Conservation (phyloP, 805 yeast species). For the Lachancea thermotolerans region DNA sequence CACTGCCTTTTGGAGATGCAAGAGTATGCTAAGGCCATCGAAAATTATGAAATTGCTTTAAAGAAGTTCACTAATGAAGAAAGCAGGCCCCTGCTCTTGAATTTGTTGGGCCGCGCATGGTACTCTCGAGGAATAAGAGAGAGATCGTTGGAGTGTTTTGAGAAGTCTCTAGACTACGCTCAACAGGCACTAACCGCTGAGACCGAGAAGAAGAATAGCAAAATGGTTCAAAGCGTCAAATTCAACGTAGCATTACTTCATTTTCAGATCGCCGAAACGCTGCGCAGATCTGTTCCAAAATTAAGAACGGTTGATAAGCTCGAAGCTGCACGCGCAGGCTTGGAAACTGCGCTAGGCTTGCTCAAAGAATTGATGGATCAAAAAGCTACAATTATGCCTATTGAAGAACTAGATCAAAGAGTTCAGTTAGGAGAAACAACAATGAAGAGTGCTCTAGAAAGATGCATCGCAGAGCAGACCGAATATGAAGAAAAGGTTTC, state of each 20-base stretch:
- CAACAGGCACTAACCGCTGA: slow-evolving; percentile 44
- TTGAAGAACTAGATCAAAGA: slow-evolving; percentile 74
- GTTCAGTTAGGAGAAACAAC: slow-evolving; percentile 81
- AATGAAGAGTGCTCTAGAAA: slow-evolving; percentile 61
- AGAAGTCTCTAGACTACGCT: slow-evolving; percentile 57
- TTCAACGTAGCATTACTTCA: slow-evolving; percentile 81
- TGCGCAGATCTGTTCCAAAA: slow-evolving; percentile 53
- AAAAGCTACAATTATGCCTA: slow-evolving; percentile 60
- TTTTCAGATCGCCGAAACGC: slow-evolving; percentile 79
- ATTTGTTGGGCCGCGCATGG: slow-evolving; percentile 86
- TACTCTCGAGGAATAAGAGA: slow-evolving; percentile 66
- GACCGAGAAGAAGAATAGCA: slow-evolving; percentile 16
- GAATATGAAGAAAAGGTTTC: slow-evolving; percentile 53
- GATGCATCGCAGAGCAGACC: slow-evolving; percentile 64
- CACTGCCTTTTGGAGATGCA: slow-evolving; percentile 79
- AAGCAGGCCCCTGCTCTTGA: slow-evolving; percentile 57
- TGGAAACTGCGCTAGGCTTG: slow-evolving; percentile 53
- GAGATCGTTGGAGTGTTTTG: slow-evolving; percentile 52
- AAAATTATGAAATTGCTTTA: slow-evolving; percentile 77
- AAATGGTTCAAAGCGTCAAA: slow-evolving; percentile 41
- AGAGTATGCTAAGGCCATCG: slow-evolving; percentile 81
- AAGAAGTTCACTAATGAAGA: slow-evolving; percentile 52
- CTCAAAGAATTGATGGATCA: slow-evolving; percentile 53
- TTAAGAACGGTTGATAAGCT: slow-evolving; percentile 61
- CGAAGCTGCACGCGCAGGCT: slow-evolving; percentile 45